These are phyloP conservation scores for Candida anglica DNA, from an alignment of 805 yeast genomes.

Conservation along the genomic window DNA sequence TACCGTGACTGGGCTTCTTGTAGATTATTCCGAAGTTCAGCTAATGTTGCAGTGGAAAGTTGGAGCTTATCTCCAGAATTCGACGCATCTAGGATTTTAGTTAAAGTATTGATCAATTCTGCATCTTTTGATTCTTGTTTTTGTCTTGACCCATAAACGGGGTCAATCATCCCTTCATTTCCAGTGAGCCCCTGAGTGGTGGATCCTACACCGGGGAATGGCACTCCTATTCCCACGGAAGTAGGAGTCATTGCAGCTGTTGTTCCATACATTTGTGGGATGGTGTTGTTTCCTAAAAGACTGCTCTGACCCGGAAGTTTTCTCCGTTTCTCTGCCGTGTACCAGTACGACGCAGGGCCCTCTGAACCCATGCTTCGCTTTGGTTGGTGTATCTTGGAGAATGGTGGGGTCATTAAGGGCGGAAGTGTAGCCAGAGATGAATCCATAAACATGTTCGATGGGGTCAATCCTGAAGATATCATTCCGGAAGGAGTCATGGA, in stretches of 20 bases:
- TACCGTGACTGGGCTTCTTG: conserved; percentile 1
- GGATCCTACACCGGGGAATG: background rate
- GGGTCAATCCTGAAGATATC: background rate
- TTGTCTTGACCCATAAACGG: background rate
- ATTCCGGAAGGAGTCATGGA: background rate
- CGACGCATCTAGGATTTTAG: conserved; percentile 1
- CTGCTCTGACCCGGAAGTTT: background rate
- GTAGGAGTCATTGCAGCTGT: too few relatives aligned
- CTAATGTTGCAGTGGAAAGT: conserved; percentile 3
- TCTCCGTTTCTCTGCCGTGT: background rate
- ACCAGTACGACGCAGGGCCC: background rate
- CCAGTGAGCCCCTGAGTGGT: background rate
- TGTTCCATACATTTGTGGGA: too few relatives aligned
- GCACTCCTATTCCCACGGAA: background rate
- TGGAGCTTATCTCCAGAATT: background rate
- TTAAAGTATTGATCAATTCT: conserved; percentile 2
- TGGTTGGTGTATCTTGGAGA: too few relatives aligned
- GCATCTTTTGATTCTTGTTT: background rate
- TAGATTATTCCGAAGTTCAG: conserved; percentile 3
- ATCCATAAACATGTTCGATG: background rate
- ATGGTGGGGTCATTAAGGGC: background rate
- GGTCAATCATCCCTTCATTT: background rate
- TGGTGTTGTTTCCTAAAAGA: too few relatives aligned
- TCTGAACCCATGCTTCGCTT: too few relatives aligned
- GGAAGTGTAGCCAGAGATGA: background rate